Conservation (phyloP, 371 early-diverging fungal species). For the Lichtheimia hyalospora region DNA sequence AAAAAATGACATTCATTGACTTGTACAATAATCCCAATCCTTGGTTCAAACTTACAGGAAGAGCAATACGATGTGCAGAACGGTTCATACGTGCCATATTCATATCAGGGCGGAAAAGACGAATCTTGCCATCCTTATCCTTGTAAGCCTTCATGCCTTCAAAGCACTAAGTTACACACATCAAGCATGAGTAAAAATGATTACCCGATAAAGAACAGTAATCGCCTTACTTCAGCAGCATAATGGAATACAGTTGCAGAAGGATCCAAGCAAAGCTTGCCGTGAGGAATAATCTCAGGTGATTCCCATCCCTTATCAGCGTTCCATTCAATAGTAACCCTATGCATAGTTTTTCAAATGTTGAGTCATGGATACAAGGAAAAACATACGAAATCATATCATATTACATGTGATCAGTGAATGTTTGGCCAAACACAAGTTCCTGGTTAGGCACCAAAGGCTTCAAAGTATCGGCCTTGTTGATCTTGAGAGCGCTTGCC, state of each 20-base stretch:
- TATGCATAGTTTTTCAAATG: constrained; percentile 3
- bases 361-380: neutral
- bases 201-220: neutral
- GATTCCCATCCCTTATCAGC: constrained; percentile 76
- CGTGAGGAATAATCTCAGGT: constrained; percentile 80
- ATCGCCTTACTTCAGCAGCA: constrained; percentile 63
- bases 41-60: constrained; percentile 60
- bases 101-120: constrained; percentile 89
- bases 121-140: constrained; percentile 78
- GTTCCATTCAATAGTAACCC: constrained; percentile 77
- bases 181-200: neutral
- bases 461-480: constrained; percentile 49
- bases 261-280: constrained; percentile 80
- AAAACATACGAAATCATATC: neutral
- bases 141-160: constrained; percentile 95
- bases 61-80: constrained; percentile 75
- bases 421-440: constrained; percentile 86
- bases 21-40: neutral
- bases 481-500: constrained; percentile 51
- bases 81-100: constrained; percentile 85
- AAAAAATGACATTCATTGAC: neutral
- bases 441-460: constrained; percentile 73
- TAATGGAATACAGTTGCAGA: constrained; percentile 93
- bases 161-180: constrained; percentile 65
- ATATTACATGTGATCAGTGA: constrained; percentile 93